Conservation (phyloP, 768 basidiomycete genomes). For the Trametes villosa region DNA sequence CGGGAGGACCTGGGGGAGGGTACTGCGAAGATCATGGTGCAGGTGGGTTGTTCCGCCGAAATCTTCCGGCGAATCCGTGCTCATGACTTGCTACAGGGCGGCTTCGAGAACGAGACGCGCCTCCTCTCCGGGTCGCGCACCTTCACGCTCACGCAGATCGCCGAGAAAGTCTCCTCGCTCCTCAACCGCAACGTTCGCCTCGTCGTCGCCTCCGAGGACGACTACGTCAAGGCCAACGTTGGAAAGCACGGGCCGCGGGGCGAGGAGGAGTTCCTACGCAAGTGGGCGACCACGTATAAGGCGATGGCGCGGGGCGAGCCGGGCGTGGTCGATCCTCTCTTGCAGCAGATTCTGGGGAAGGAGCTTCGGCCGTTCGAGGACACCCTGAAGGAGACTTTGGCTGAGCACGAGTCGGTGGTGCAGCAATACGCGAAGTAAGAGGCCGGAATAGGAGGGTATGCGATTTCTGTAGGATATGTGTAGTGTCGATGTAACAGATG, state of each 20-base stretch:
- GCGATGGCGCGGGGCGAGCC: conserved; percentile 37
- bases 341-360: conserved; percentile 35
- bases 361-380: conserved; percentile 32
- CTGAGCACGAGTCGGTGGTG: conserved; percentile 8
- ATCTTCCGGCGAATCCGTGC: background rate
- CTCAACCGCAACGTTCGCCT: conserved; percentile 27
- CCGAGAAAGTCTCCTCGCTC: conserved; percentile 26
- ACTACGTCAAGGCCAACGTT: conserved; percentile 30
- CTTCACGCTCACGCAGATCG: conserved; percentile 34
- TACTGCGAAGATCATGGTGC: conserved; percentile 38
- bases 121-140: conserved; percentile 33
- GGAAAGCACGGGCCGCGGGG: conserved; percentile 24
- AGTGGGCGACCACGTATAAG: conserved; percentile 38
- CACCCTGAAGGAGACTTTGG: conserved; percentile 30
- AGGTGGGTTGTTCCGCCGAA: conserved; percentile 8
- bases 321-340: conserved; percentile 31
- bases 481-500: no score
- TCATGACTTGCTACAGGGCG: conserved; percentile 10
- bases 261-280: conserved; percentile 31
- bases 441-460: no score
- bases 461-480: background rate
- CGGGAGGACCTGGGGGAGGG: conserved; percentile 43
- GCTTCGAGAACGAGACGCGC: conserved; percentile 34
- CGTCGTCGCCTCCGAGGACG: conserved; percentile 30
- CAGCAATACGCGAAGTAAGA: conserved; percentile 30